These are phyloP conservation scores for Diaporthe ampelina DNA, from an alignment of 2,329 filamentous ascomycete genomes.

Conservation along the genomic window DNA sequence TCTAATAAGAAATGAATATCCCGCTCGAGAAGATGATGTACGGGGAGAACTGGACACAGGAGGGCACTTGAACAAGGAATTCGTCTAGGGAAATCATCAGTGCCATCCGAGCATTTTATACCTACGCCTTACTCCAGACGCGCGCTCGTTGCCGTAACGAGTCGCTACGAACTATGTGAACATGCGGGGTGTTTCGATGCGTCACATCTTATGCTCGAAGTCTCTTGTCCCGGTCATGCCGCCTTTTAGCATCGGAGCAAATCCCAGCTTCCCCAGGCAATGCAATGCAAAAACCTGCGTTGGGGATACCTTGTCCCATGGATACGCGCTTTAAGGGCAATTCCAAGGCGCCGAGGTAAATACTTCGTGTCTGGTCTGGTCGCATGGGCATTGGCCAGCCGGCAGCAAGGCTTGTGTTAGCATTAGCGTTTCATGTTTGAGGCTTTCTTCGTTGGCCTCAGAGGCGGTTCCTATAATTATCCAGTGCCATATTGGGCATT, in stretches of 20 bases:
- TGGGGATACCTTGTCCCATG: constrained; percentile 7
- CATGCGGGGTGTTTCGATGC: constrained; percentile 26
- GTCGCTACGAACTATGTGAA: constrained; percentile 9
- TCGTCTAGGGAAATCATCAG: accelerated
- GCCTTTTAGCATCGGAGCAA: constrained; percentile 12
- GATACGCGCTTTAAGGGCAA: not conserved
- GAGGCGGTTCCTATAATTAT: not conserved
- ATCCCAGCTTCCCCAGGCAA: constrained; percentile 3
- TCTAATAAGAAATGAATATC: not conserved
- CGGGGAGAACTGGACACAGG: too few relatives aligned
- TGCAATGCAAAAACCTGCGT: not conserved
- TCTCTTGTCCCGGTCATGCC: constrained; percentile 30
- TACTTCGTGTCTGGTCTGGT: not conserved
- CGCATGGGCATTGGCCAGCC: not conserved
- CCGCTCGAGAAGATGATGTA: not conserved
- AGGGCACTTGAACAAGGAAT: accelerated
- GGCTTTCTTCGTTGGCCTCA: not conserved
- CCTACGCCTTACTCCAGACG: not conserved
- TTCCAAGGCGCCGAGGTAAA: not conserved
- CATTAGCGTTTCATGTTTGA: constrained; percentile 20
- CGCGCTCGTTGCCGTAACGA: constrained; percentile 17
- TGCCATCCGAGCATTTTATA: not conserved
- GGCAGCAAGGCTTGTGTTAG: not conserved
- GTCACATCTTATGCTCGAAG: constrained; percentile 20
- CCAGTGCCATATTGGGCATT: too few relatives aligned